Percentiles rank a stretch among this genome's conserved stretches.
Evolutionary conservation across 306 rosid species (phyloP).

Genomic region (Biancaea sappan): DNA sequence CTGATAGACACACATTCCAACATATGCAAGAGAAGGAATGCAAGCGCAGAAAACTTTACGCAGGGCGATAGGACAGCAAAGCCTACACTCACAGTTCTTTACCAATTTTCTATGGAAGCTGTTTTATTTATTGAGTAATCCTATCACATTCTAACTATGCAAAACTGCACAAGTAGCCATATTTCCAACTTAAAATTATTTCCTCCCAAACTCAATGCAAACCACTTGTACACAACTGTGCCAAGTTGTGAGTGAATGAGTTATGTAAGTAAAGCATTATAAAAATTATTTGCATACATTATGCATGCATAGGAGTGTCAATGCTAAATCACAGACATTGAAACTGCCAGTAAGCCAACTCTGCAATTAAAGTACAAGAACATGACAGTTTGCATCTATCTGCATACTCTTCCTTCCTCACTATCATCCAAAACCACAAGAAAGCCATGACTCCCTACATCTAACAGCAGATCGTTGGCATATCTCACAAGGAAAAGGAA

Average conservation of each 20-base stretch:
- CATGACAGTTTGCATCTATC: background rate
- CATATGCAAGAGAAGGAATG: background rate
- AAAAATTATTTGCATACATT: background rate
- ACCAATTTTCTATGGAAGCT: background rate
- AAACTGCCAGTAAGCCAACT: background rate
- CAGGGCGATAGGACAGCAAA: background rate
- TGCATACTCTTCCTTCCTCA: background rate
- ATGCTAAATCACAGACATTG: background rate
- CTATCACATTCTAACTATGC: background rate
- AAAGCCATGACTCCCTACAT: background rate
- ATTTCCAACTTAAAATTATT: background rate
- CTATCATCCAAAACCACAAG: background rate
- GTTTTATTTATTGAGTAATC: background rate
- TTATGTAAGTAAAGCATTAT: background rate
- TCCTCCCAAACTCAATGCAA: no score
- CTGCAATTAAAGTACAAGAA: background rate
- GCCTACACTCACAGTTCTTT: background rate
- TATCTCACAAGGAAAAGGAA: background rate
- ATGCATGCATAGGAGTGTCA: background rate
- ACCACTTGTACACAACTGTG: background rate
- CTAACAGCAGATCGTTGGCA: background rate
- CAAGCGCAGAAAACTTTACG: background rate
- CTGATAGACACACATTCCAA: slow-evolving; percentile 9
- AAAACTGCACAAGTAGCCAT: background rate
- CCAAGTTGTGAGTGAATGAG: background rate